Conservation (phyloP, 371 early-diverging fungal species). For the Mucor piriformis region DNA sequence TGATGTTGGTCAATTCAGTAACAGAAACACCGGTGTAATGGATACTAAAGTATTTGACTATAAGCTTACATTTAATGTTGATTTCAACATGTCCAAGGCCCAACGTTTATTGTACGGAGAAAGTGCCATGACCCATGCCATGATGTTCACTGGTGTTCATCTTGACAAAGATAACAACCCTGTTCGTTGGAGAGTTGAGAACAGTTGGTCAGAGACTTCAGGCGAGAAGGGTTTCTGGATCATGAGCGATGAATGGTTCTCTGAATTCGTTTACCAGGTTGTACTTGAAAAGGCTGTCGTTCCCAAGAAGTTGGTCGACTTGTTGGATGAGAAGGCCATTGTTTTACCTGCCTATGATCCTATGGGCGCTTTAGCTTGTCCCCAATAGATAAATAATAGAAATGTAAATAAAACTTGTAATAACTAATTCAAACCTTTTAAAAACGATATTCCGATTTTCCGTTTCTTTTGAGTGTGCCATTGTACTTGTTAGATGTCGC, state of each 20-base stretch:
- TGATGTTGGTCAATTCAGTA: conserved; percentile 65
- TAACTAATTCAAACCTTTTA: too few species aligned
- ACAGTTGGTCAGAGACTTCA: conserved; percentile 66
- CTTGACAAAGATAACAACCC: conserved; percentile 61
- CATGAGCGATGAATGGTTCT: conserved; percentile 85
- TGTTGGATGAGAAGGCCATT: conserved; percentile 65
- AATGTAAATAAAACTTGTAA: too few species aligned
- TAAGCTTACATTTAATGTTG: conserved; percentile 68
- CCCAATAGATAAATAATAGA: conserved; percentile 9
- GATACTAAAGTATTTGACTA: conserved; percentile 73
- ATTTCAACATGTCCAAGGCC: conserved; percentile 67
- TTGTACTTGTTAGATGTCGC: too few species aligned
- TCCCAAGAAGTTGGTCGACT: conserved; percentile 59
- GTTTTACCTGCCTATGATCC: conserved; percentile 81
- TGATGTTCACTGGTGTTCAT: conserved; percentile 86
- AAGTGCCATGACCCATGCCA: conserved; percentile 82
- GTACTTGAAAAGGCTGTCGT: conserved; percentile 71
- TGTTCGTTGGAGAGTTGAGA: conserved; percentile 82
- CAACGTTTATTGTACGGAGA: conserved; percentile 77
- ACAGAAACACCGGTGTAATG: conserved; percentile 59
- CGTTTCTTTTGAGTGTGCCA: too few species aligned
- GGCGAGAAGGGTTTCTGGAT: conserved; percentile 80
- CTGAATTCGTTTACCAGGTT: conserved; percentile 80
- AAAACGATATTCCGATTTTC: too few species aligned
- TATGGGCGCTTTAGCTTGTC: conserved; percentile 64